Base-by-base conservation (phyloP, 805 yeast species). In the Jamesozyma gamospora region DNA sequence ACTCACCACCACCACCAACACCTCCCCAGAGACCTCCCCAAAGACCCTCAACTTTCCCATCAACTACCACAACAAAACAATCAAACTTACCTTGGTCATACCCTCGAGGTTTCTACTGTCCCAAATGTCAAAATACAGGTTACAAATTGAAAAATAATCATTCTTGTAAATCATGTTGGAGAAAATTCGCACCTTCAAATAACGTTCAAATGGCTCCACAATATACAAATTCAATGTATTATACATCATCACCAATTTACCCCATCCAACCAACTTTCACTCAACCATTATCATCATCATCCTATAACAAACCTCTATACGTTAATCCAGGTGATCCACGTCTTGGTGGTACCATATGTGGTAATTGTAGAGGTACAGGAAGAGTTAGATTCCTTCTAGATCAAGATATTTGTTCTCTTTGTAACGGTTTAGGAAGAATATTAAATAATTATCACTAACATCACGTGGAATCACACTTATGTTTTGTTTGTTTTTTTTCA, bases 241-340 rank as follows among this genome's bases (percentile, higher is more conserved):
- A 31, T 25, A 29, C 29, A 12, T 27, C 41, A 7, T 29, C 35
- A 17, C 42, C 40, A n/a, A 37, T 40, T 34, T 37, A 29, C 29
- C 41, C 38, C 13, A 16, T 26, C 7, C 28, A 33, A 47, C 13
- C 42, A 34, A 21, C 24, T 21, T 21, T 21, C 8, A 6, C 24
- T 6, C 24, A 21, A 8, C 24, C 24, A 8, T 53, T 44, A 36
- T 55, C 45, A 28, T 46, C 51, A 5, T 63, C 64, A 1, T 55
- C 56, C 5, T 60, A 56, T 1, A 42, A 36, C 24, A 35, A 35
- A 28, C 50, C 34, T 33, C 37, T 70, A 15, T 60, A 72, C 13
- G 80, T 82, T 1, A 55, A 52, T 16, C 92, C 94, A 0, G 94
- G 94, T 2, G 94, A 84, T 50, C 90, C 92, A 1, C 51, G 77